These are phyloP conservation scores for Yamadazyma spencermartinsiae DNA, from an alignment of 1,139 yeast species.

Conservation along the genomic window DNA sequence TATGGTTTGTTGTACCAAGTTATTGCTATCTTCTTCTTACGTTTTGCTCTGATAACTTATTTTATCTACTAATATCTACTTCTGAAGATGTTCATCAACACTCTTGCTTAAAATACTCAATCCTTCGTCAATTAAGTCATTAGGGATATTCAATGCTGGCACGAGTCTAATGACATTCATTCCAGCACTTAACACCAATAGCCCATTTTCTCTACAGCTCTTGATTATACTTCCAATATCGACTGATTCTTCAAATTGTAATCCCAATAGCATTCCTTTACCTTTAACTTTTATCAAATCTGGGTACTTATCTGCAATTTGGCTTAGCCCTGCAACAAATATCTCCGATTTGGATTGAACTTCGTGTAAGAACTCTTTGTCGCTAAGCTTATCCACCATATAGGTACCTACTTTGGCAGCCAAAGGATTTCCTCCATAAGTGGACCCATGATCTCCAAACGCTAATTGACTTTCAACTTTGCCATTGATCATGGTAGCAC, in stretches of 20 bases:
- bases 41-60: background rate
- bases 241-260: conserved; percentile 59
- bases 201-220: conserved; percentile 74
- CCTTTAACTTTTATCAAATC: conserved; percentile 75
- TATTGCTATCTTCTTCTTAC: no score
- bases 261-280: conserved; percentile 81
- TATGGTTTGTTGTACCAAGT: no score
- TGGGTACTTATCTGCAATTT: conserved; percentile 57
- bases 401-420: conserved; percentile 80
- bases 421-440: conserved; percentile 96
- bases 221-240: conserved; percentile 67
- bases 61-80: background rate
- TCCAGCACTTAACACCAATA: conserved; percentile 87
- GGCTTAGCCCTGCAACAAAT: conserved; percentile 50
- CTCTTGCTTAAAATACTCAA: conserved; percentile 54
- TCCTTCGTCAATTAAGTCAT: conserved; percentile 68
- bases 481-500: conserved; percentile 87
- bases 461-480: conserved; percentile 67
- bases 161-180: conserved; percentile 85
- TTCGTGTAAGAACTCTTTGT: conserved; percentile 55
- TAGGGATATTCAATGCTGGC: conserved; percentile 86
- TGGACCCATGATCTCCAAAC: conserved; percentile 97
- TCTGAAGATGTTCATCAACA: conserved; percentile 13
- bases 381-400: conserved; percentile 67
- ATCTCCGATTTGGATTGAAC: conserved; percentile 62